phyloP scores from a whole-genome alignment of 2,329 filamentous ascomycete species.

The Akanthomyces uredinophilus region DNA sequence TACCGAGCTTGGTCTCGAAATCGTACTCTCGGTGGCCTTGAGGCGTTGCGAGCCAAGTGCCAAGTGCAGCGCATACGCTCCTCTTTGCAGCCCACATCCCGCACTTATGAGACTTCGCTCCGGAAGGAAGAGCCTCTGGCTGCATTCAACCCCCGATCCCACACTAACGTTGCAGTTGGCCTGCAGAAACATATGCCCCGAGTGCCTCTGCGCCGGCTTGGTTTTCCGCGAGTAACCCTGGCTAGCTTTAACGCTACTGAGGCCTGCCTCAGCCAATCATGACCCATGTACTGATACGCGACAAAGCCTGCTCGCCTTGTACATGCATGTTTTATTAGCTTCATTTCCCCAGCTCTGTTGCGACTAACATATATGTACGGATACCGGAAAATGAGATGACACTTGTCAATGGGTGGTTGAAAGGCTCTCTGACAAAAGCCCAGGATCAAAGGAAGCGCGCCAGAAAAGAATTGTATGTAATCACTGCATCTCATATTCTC shows the following conservation, averaged over 20 bases:
- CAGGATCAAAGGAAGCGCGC: not conserved
- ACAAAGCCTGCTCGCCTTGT: not conserved
- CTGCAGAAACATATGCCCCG: not conserved
- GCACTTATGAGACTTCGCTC: too few species aligned
- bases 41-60: too few species aligned
- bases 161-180: not conserved
- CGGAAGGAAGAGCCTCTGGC: too few species aligned
- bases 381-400: too few species aligned
- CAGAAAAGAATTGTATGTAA: not conserved
- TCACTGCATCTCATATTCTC: not conserved
- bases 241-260: not conserved
- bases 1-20: too few species aligned
- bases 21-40: too few species aligned
- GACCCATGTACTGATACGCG: not conserved
- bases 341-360: not conserved
- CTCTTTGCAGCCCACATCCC: too few species aligned
- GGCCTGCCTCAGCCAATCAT: not conserved
- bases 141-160: too few species aligned
- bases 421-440: too few species aligned
- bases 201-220: not conserved
- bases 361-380: not conserved
- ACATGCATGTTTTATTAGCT: not conserved
- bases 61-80: too few species aligned
- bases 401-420: too few species aligned
- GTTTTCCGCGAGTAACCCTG: not conserved